Conservation (phyloP, 306 rosid genomes). For the Biancaea sappan region DNA sequence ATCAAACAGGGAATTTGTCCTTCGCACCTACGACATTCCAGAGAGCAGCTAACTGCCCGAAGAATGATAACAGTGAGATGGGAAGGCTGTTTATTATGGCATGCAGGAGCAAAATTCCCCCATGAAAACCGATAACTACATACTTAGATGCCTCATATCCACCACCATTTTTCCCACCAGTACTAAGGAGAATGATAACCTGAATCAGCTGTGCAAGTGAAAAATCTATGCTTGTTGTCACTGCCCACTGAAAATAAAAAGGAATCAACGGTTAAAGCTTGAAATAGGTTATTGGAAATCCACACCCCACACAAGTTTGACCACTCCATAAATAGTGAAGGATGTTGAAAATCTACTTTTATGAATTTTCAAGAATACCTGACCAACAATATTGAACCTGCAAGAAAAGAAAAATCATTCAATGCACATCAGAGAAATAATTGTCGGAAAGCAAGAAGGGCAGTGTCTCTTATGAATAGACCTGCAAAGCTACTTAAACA, state of each 20-base stretch:
- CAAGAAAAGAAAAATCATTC: constrained; percentile 42
- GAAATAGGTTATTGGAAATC: constrained; percentile 19
- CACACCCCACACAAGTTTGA: constrained; percentile 34
- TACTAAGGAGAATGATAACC: constrained; percentile 89
- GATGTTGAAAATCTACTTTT: constrained; percentile 37
- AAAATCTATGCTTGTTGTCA: constrained; percentile 86
- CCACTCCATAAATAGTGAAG: constrained; percentile 40
- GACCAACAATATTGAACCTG: constrained; percentile 99
- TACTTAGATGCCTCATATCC: constrained; percentile 83
- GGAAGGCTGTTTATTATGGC: constrained; percentile 86
- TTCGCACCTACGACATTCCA: constrained; percentile 84
- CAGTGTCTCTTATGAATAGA: constrained; percentile 12
- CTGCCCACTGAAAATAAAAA: constrained; percentile 92
- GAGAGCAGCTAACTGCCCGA: constrained; percentile 84
- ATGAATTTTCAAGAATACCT: constrained; percentile 62
- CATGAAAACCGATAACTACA: constrained; percentile 70
- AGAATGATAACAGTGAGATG: constrained; percentile 75
- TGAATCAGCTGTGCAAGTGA: constrained; percentile 86
- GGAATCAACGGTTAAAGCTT: constrained; percentile 33
- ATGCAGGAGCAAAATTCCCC: constrained; percentile 70
- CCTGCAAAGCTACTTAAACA: constrained; percentile 12
- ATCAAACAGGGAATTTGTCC: constrained; percentile 15
- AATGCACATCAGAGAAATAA: constrained; percentile 35
- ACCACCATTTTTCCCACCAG: constrained; percentile 84
- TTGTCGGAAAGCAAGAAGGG: constrained; percentile 12